Evolutionary conservation across 1,284 basidiomycete genomes (phyloP), one percentile per base, ranked within the genome.

Genomic region (Tremellales sp.): DNA sequence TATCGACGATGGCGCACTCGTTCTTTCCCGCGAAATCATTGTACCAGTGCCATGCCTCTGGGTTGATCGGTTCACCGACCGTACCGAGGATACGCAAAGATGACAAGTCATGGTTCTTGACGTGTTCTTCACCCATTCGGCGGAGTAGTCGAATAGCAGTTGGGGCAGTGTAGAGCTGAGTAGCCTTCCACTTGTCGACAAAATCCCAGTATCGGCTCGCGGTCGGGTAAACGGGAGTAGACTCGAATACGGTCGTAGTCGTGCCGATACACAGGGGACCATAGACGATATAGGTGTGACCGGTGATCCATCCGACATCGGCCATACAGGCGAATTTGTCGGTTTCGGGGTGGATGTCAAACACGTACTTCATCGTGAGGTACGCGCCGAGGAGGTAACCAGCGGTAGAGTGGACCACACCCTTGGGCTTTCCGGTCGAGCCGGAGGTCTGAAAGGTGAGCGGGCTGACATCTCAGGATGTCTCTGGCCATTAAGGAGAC

Each of bases 41-140:
- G 78, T 94, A 97, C 94, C 94, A 97, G 68, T 93, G 83, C 94
- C 96, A 97, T 3, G 94, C 96, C 74, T 97, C 94, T 24, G 94
- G 93, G 77, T 97, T 97, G 79, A 98, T 97, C 5, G 96, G 96
- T 77, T 98, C 94, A 47, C 94, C 96, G 48, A 98, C 94, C 51
- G 81, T 85, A 26, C 94, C 94, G 35, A 98, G 80, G 19, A 96
- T 87, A 53, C 94, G 84, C 53, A 98, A 76, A 27, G 82, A 83
- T 61, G 80, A 83, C 29, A 97, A 81, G 73, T 97, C 90, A 76
- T 93, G 81, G 33, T 82, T 79, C 68, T 89, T 80, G 57, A 94
- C 89, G 70, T 92, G 86, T 52, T 93, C 85, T 59, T 85, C 82
- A 47, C 94, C 94, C 45, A 96, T 82, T 42, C 87, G 80, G 63